Percentiles rank a stretch among this genome's conserved stretches.
Evolutionary conservation across 768 basidiomycete species (phyloP).

Genomic region (Psilocybe subaeruginosa): DNA sequence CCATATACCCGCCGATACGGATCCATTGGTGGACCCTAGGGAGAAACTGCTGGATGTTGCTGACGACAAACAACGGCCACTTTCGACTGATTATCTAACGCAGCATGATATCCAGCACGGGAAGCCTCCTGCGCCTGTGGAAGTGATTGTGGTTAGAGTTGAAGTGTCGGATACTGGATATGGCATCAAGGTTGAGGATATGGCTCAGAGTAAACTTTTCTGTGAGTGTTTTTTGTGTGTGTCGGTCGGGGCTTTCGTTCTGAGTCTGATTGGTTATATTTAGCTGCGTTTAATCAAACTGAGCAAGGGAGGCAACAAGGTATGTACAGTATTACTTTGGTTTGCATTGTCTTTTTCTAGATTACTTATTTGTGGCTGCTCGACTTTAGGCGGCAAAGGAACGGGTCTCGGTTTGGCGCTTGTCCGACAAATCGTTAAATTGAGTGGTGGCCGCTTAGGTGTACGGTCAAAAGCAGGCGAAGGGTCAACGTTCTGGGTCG

Average conservation of each 20-base stretch:
- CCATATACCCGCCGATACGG: conserved; percentile 17
- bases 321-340: conserved; percentile 12
- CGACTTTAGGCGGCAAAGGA: conserved; percentile 54
- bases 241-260: background rate
- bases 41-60: conserved; percentile 15
- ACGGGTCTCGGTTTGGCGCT: conserved; percentile 78
- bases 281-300: conserved; percentile 79
- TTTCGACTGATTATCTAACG: conserved; percentile 43
- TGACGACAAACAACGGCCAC: conserved; percentile 33
- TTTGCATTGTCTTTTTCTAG: background rate
- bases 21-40: conserved; percentile 17
- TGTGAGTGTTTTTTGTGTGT: conserved; percentile 42
- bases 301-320: conserved; percentile 76
- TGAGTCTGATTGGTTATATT: background rate
- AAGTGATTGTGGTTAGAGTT: conserved; percentile 80
- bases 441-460: conserved; percentile 75
- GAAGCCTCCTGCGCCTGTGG: conserved; percentile 42
- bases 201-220: conserved; percentile 71
- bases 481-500: conserved; percentile 91
- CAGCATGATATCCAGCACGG: conserved; percentile 52
- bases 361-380: conserved; percentile 13
- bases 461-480: conserved; percentile 61
- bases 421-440: conserved; percentile 77
- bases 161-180: conserved; percentile 79
- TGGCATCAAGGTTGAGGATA: conserved; percentile 57